Conservation (phyloP, 2,329 filamentous ascomycete genomes). For the Hortaea sp. region DNA sequence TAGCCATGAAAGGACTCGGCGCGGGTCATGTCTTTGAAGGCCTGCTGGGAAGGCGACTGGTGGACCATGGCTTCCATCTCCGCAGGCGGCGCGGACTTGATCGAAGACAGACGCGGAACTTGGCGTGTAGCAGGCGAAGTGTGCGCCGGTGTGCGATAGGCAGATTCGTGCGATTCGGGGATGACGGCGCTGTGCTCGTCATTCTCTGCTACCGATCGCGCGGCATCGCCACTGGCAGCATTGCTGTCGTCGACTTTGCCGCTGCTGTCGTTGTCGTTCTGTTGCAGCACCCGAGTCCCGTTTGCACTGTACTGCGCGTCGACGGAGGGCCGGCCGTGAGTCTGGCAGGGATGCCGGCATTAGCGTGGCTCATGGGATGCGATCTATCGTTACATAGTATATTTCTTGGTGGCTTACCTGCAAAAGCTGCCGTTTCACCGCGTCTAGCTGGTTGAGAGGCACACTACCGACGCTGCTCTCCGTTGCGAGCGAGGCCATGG, state of each 20-base stretch:
- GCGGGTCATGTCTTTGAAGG: constrained; percentile 9
- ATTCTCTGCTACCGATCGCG: background rate
- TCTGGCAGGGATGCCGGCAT: constrained; percentile 20
- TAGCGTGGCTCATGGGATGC: constrained; percentile 5
- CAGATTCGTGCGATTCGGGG: constrained; percentile 10
- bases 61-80: constrained; percentile 17
- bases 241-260: background rate
- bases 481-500: constrained; percentile 16
- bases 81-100: constrained; percentile 12
- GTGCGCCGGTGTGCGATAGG: constrained; percentile 6
- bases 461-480: constrained; percentile 18
- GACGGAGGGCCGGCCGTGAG: constrained; percentile 9
- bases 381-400: too few species aligned
- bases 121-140: background rate
- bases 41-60: constrained; percentile 8
- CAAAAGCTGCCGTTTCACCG: constrained; percentile 10
- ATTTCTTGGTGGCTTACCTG: constrained; percentile 9
- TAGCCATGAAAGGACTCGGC: constrained; percentile 28
- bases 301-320: constrained; percentile 1
- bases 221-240: background rate
- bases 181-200: constrained; percentile 5
- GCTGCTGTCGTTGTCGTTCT: background rate
- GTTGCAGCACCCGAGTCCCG: background rate
- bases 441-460: constrained; percentile 9
- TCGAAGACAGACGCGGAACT: constrained; percentile 9